Conservation (phyloP, 2,329 filamentous ascomycete genomes). For the Cladophialophora immunda region DNA sequence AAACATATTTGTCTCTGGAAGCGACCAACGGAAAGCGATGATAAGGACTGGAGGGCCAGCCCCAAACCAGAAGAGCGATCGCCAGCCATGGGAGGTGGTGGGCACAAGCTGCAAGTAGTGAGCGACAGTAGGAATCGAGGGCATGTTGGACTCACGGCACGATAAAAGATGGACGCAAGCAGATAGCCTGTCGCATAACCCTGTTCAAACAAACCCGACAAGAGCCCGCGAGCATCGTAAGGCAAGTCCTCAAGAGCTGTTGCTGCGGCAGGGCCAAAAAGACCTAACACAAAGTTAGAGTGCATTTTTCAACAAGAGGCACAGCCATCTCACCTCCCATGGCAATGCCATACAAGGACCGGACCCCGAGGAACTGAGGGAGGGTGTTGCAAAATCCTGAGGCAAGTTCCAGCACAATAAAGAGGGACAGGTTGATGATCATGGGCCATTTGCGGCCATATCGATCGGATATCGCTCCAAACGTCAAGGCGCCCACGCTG, state of each 20-base stretch:
- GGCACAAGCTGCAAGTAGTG: slow-evolving; percentile 51
- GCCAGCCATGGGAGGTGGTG: slow-evolving; percentile 80
- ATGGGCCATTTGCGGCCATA: slow-evolving; percentile 67
- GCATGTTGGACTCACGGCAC: slow-evolving; percentile 40
- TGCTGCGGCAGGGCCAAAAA: slow-evolving; percentile 68
- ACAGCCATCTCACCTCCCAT: slow-evolving; percentile 60
- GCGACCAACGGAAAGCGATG: slow-evolving; percentile 76
- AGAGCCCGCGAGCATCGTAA: slow-evolving; percentile 63
- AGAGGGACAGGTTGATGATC: slow-evolving; percentile 66
- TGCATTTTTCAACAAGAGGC: background rate
- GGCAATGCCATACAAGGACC: slow-evolving; percentile 68
- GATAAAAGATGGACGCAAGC: slow-evolving; percentile 63
- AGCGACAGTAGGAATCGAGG: background rate
- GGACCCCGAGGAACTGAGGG: slow-evolving; percentile 64
- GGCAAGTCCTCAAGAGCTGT: slow-evolving; percentile 70
- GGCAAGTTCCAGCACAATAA: slow-evolving; percentile 66
- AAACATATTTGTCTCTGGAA: slow-evolving; percentile 82
- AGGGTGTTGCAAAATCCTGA: slow-evolving; percentile 68
- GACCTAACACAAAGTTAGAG: slow-evolving; percentile 41
- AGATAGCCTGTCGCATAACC: slow-evolving; percentile 70
- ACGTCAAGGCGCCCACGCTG: slow-evolving; percentile 65
- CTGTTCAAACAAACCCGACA: slow-evolving; percentile 69
- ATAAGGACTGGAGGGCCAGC: slow-evolving; percentile 80
- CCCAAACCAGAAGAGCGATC: slow-evolving; percentile 88
- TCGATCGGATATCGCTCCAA: slow-evolving; percentile 61